Base-by-base conservation (phyloP, 1,139 yeast genomes). In the Ogataea hybrid region DNA sequence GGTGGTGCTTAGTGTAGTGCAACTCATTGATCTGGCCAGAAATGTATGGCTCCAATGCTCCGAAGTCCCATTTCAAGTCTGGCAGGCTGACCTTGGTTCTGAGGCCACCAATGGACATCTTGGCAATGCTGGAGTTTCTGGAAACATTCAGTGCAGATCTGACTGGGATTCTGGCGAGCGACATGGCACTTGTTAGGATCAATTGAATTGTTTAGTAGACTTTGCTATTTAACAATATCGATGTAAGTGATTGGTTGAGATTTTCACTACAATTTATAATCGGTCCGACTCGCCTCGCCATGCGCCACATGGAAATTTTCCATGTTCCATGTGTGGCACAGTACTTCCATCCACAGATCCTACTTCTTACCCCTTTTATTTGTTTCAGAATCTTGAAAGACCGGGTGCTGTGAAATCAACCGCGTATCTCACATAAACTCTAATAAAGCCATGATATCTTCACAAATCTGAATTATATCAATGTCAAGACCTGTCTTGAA, bases 1-100 rank as follows among this genome's bases (percentile, higher is more conserved):
- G 96, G 68, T 90, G 97, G 69, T 90, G 97, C 73, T 90, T 89
- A 56, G 82, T 73, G 77, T 90, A 84, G 71, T 90, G 97, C 42
- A 84, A 60, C 68, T 88, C 95, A 68, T 88, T 90, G 69, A 90
- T 89, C 63, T 86, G 79, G 40, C 89, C 95, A 33, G 95, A 82
- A 57, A 90, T 88, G 69, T 70, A 77, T 45, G 97, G 97, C 70
- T 90, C 97, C 49, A 90, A 75, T 18, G 92, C 96, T 53, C 79
- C 85, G 58, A 81, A 89, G 62, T 84, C 95, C 77, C 84, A 90
- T 64, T 83, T 88, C 61, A 90, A 76, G 54, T 84, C 89, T 44
- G 97, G 97, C 58, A 90, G 74, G 28, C 85, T 74, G 42, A 84
- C 84, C 67, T 84, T 83, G 58, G 81, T 79, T 69, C 84, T 73